phyloP scores from a whole-genome alignment of 192 early-diverging fungal genomes.

The Coemansia sp. region DNA sequence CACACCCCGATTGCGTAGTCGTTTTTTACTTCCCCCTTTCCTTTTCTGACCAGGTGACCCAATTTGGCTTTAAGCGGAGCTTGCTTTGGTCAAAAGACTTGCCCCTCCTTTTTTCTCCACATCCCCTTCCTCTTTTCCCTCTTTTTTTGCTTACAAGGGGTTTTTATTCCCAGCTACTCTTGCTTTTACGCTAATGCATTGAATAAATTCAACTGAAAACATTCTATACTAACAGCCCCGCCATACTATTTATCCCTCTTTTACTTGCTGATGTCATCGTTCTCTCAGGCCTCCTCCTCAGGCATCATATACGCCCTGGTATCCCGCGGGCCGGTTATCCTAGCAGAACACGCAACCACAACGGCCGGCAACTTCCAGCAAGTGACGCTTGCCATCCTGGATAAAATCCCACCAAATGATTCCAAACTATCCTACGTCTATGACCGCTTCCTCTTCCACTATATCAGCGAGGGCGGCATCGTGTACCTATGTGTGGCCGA shows the following conservation, averaged over 20 bases:
- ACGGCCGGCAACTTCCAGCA: conserved; percentile 76
- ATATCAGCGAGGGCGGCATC: conserved; percentile 74
- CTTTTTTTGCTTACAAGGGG: too few relatives aligned
- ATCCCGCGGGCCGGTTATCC: conserved; percentile 70
- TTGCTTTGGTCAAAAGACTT: background rate
- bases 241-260: too few relatives aligned
- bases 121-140: background rate
- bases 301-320: conserved; percentile 82
- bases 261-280: conserved; percentile 1
- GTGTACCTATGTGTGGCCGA: conserved; percentile 90
- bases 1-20: background rate
- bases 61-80: too few relatives aligned
- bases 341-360: conserved; percentile 81
- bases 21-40: background rate
- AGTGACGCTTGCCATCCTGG: conserved; percentile 83
- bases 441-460: conserved; percentile 93
- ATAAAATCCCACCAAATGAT: conserved; percentile 87
- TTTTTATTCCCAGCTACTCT: background rate
- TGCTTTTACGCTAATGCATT: conserved; percentile 5
- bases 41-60: background rate
- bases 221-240: background rate
- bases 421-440: conserved; percentile 91
- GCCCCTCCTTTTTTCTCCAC: background rate
- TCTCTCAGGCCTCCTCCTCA: conserved; percentile 13
- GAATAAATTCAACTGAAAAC: background rate